These are phyloP conservation scores for Sclerotinia sclerotiorum DNA, from an alignment of 2,329 filamentous ascomycete genomes.

Conservation along the genomic window DNA sequence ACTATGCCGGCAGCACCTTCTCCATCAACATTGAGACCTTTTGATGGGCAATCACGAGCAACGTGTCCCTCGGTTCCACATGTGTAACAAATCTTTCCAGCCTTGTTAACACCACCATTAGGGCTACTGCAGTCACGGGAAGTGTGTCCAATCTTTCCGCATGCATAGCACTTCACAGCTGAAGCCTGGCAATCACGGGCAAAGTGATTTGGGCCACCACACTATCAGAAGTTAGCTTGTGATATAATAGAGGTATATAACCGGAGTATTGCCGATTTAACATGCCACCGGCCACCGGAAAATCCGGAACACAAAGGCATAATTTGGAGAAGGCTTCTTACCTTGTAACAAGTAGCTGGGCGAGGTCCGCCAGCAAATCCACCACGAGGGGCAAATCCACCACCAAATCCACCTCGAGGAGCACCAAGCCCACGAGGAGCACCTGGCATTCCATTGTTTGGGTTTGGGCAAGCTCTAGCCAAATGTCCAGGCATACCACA, in stretches of 20 bases:
- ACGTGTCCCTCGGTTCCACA: slow-evolving; percentile 96
- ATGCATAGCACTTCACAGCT: slow-evolving; percentile 79
- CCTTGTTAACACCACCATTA: slow-evolving; percentile 93
- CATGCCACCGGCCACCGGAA: neutral
- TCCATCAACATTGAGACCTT: slow-evolving; percentile 49
- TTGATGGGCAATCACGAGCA: slow-evolving; percentile 74
- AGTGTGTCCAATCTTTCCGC: slow-evolving; percentile 62
- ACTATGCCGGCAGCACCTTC: slow-evolving; percentile 33
- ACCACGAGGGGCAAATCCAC: slow-evolving; percentile 66
- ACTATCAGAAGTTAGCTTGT: slow-evolving; percentile 38
- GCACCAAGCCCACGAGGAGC: slow-evolving; percentile 67
- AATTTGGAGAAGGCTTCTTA: slow-evolving; percentile 1
- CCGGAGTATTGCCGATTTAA: slow-evolving; percentile 11
- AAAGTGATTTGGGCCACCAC: slow-evolving; percentile 91
- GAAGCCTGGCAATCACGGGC: slow-evolving; percentile 77
- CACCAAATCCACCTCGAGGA: slow-evolving; percentile 68
- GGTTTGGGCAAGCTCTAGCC: slow-evolving; percentile 83
- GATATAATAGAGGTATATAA: neutral
- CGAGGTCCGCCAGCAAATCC: slow-evolving; percentile 70
- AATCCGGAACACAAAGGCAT: neutral
- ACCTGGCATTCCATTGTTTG: slow-evolving; percentile 51
- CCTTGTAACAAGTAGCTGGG: slow-evolving; percentile 69
- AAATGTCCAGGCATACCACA: slow-evolving; percentile 92
- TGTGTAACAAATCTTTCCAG: slow-evolving; percentile 98
- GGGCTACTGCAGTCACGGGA: slow-evolving; percentile 48